phyloP scores from a whole-genome alignment of 441 rosid genomes.

The Melastoma candidum region DNA sequence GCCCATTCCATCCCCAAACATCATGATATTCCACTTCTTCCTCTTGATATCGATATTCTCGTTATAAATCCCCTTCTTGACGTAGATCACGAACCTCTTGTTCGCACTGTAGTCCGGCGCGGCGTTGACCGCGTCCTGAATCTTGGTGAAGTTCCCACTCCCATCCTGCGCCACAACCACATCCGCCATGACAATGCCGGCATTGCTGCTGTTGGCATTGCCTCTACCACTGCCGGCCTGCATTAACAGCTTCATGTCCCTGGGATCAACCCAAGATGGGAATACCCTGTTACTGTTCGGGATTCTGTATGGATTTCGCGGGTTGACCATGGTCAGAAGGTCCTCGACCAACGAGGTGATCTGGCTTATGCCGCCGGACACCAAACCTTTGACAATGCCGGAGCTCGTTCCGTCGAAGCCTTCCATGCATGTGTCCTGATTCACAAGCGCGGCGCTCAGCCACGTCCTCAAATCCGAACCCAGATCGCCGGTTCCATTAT shows the following conservation, averaged over 20 bases:
- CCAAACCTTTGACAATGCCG: constrained; percentile 30
- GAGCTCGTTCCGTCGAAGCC: constrained; percentile 60
- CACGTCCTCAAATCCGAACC: constrained; percentile 63
- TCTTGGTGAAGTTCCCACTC: constrained; percentile 51
- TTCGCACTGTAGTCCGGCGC: constrained; percentile 56
- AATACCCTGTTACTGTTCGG: constrained; percentile 15
- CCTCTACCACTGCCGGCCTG: background rate
- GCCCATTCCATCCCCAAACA: constrained; percentile 79
- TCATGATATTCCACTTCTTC: constrained; percentile 88
- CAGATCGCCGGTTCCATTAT: constrained; percentile 65
- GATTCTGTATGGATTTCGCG: constrained; percentile 18
- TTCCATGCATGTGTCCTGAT: constrained; percentile 68
- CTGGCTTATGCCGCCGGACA: constrained; percentile 47
- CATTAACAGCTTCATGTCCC: background rate
- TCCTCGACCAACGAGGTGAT: constrained; percentile 42
- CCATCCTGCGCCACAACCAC: constrained; percentile 73
- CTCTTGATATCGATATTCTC: constrained; percentile 88
- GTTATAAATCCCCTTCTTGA: constrained; percentile 61
- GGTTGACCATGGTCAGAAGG: constrained; percentile 39
- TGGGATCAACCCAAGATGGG: constrained; percentile 48
- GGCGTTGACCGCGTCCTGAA: constrained; percentile 51
- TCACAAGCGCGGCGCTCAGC: constrained; percentile 73
- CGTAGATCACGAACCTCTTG: constrained; percentile 40
- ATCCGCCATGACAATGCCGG: constrained; percentile 31
- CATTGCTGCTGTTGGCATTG: constrained; percentile 6